Percentiles rank a stretch among this genome's conserved stretches.
These are phyloP conservation scores for Musa balbisiana DNA, from an alignment of 202 grass and related monocot genomes.

Conservation along the genomic window DNA sequence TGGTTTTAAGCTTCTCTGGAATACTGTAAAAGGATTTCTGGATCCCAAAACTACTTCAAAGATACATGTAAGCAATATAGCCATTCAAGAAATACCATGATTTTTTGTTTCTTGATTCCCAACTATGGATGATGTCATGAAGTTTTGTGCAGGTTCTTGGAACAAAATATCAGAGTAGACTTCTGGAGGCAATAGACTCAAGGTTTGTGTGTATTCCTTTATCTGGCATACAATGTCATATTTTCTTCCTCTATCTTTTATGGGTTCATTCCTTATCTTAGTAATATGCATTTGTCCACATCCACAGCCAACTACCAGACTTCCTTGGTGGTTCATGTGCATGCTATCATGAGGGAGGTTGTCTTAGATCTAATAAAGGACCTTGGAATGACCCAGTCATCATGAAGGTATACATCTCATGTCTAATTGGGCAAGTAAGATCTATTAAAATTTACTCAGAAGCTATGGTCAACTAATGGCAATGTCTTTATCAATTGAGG, in stretches of 20 bases:
- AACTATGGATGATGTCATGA: background rate
- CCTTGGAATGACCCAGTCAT: constrained; percentile 87
- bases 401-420: background rate
- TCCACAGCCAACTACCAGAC: constrained; percentile 69
- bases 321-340: constrained; percentile 92
- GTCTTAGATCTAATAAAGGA: constrained; percentile 83
- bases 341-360: constrained; percentile 64
- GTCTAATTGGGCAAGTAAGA: background rate
- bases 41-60: constrained; percentile 93
- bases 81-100: background rate
- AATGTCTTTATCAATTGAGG: constrained; percentile 4
- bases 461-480: background rate
- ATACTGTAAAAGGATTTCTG: constrained; percentile 88
- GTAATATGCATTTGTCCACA: background rate
- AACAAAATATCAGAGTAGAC: constrained; percentile 65
- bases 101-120: background rate
- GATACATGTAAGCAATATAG: constrained; percentile 57
- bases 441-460: background rate
- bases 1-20: constrained; percentile 87
- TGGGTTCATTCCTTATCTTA: background rate
- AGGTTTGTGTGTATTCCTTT: constrained; percentile 36
- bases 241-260: background rate
- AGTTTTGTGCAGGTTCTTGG: constrained; percentile 58
- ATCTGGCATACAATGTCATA: background rate
- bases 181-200: constrained; percentile 80